Base-by-base conservation (phyloP, 768 basidiomycete species). In the Termitomyces sp. region DNA sequence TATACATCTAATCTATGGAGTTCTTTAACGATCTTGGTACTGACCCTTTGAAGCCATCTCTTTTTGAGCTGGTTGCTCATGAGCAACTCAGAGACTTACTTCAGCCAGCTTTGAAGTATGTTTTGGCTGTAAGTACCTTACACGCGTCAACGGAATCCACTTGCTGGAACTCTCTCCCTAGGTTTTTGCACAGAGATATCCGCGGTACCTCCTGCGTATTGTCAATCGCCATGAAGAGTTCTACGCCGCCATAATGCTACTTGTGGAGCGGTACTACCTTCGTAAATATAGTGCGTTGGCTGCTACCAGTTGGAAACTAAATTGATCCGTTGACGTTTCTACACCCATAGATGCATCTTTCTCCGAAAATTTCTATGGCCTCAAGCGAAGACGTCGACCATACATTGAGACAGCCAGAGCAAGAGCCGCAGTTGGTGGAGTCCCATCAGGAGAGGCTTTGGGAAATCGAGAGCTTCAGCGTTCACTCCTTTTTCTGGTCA, bases 221-320 rank as follows among this genome's bases (percentile, higher is more conserved):
- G 92, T 97, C 16, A 98, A 98, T 70, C 77, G 85, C 33, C 97
- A 99, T 76, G 97, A 99, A 70, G 95, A 98, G 70, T 92, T 97
- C 71, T 98, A 97, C 65, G 91, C 94, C 1, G 62, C 81, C 15
- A 77, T 96, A 60, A 92, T 98, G 87, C 74, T 95, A 54, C 79
- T 94, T 56, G 87, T 98, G 18, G 97, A 99, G 74, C 78, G 86
- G 16, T 86, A 96, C 73, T 95, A 97, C 72, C 85, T 99, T 56
- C 83, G 82, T 60, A 89, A 86, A 68, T 85, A 95, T 65, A 85
- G 95, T 94, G 60, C 58, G 87, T 70, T 28, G 18, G 15, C 44
- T n/a, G 46, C 13, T 13, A 4, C 6, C 41, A 3, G 2, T 9
- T 13, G 24, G 16, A 28, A n/a, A 16, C n/a, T 51, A 42, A 37